Evolutionary conservation across 805 yeast species (phyloP).

Genomic region (Saturnispora ahearnii): DNA sequence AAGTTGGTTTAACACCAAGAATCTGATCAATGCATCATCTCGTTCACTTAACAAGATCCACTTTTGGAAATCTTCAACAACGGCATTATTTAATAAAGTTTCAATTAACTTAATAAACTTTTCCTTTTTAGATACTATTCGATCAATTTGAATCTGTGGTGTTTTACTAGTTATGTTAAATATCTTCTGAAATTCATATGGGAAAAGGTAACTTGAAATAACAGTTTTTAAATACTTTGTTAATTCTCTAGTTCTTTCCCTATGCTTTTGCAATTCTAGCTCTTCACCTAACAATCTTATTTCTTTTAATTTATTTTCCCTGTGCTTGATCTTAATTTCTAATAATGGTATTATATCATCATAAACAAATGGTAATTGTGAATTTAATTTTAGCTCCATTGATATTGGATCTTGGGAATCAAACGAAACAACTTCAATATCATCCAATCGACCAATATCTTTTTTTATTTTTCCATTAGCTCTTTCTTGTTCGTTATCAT

Average conservation of each 20-base stretch:
- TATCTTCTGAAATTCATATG: slow-evolving; percentile 18
- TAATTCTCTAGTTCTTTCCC: slow-evolving; percentile 18
- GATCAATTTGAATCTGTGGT: slow-evolving; percentile 10
- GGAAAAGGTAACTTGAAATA: slow-evolving; percentile 23
- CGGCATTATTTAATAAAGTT: slow-evolving; percentile 24
- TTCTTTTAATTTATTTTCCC: not conserved
- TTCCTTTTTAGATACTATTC: slow-evolving; percentile 15
- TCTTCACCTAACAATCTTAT: not conserved
- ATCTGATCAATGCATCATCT: slow-evolving; percentile 29
- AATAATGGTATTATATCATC: not conserved
- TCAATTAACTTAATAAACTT: slow-evolving; percentile 25
- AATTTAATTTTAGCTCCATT: not conserved
- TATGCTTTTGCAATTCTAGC: slow-evolving; percentile 12
- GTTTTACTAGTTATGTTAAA: slow-evolving; percentile 10
- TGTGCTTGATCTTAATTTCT: not conserved
- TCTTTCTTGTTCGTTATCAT: not conserved
- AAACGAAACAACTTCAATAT: not conserved
- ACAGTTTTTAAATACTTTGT: slow-evolving; percentile 20
- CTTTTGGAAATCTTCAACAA: slow-evolving; percentile 7
- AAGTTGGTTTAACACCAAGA: slow-evolving; percentile 22
- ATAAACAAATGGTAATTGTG: not conserved
- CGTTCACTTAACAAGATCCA: slow-evolving; percentile 3
- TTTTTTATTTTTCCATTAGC: not conserved
- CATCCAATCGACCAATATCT: not conserved
- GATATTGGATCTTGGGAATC: not conserved